Conservation (phyloP, 306 rosid species). For the Cyamopsis tetragonoloba region DNA sequence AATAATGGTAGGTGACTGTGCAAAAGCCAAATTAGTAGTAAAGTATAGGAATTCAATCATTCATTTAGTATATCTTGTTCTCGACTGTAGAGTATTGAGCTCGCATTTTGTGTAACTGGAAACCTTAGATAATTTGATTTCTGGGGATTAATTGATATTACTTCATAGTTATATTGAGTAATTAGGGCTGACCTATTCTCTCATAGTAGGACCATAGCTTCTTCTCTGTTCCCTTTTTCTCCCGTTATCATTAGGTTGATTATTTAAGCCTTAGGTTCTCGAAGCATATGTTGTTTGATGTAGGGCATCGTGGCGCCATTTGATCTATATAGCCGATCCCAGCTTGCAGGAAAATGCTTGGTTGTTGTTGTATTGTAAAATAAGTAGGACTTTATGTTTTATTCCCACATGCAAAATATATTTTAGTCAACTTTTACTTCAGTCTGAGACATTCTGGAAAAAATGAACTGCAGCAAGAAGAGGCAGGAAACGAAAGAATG, state of each 20-base stretch:
- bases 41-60: background rate
- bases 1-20: background rate
- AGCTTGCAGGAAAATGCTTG: too few species aligned
- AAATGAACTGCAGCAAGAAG: constrained; percentile 56
- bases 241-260: too few species aligned
- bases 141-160: background rate
- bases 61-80: background rate
- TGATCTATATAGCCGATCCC: too few species aligned
- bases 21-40: background rate
- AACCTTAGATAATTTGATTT: background rate
- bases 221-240: too few species aligned
- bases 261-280: too few species aligned
- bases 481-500: constrained; percentile 65
- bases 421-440: background rate
- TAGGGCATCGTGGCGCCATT: too few species aligned
- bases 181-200: background rate
- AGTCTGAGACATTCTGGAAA: constrained; percentile 21
- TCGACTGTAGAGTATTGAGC: background rate
- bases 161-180: background rate
- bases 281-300: too few species aligned
- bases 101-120: background rate
- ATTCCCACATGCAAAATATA: background rate
- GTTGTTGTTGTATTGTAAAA: constrained; percentile 16
- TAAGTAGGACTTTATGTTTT: background rate
- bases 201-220: background rate